phyloP scores from a whole-genome alignment of 805 yeast species.

The Starmerella khaoyaiensis region DNA sequence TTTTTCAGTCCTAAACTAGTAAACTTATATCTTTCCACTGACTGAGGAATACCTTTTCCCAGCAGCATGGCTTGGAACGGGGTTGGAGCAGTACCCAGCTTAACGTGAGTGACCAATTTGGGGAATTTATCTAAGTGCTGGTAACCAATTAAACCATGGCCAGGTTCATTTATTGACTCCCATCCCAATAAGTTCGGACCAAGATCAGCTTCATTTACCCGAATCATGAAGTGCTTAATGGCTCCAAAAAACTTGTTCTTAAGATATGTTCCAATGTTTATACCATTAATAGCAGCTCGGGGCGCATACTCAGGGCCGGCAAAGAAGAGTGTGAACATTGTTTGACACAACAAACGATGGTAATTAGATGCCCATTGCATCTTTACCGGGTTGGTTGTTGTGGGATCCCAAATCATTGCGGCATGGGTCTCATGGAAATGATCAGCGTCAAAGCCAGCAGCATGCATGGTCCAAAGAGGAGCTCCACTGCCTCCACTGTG shows the following conservation, averaged over 20 bases:
- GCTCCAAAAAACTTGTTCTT: conserved; percentile 51
- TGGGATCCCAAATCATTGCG: conserved; percentile 57
- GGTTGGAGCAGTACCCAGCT: conserved; percentile 74
- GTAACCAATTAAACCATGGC: conserved; percentile 56
- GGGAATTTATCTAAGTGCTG: conserved; percentile 33
- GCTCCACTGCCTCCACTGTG: conserved; percentile 90
- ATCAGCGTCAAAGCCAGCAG: conserved; percentile 76
- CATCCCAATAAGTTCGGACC: conserved; percentile 48
- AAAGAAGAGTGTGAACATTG: conserved; percentile 83
- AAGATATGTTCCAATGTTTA: conserved; percentile 63
- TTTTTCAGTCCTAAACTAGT: conserved; percentile 59
- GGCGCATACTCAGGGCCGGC: conserved; percentile 70
- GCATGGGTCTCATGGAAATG: conserved; percentile 58
- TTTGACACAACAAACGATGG: conserved; percentile 53
- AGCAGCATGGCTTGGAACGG: conserved; percentile 57
- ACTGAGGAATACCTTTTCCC: conserved; percentile 64
- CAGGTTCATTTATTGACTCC: conserved; percentile 80
- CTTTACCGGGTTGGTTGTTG: conserved; percentile 33
- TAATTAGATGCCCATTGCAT: conserved; percentile 92
- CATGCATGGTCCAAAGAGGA: conserved; percentile 81
- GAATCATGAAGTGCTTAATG: conserved; percentile 36
- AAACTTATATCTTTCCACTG: conserved; percentile 57
- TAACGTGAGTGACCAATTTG: conserved; percentile 33
- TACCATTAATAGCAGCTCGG: conserved; percentile 52
- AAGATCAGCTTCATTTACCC: conserved; percentile 28